phyloP scores from a whole-genome alignment of 331 rosid species.

The Acacia pycnantha region DNA sequence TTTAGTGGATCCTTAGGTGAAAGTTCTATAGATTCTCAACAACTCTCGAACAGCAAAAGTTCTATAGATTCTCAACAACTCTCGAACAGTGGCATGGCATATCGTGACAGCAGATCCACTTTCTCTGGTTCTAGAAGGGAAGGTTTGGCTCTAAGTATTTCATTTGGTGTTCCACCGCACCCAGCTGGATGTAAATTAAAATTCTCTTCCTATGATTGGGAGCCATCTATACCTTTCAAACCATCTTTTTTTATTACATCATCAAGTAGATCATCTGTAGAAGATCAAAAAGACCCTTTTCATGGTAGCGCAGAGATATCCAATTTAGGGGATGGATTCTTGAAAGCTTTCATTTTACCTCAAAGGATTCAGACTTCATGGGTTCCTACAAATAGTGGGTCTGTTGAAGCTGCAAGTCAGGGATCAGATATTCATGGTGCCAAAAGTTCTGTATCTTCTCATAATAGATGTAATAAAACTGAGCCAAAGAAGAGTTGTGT shows the following conservation, averaged over 20 bases:
- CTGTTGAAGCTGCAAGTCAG: slow-evolving; percentile 30
- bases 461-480: slow-evolving; percentile 35
- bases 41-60: slow-evolving; percentile 25
- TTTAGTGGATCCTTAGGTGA: slow-evolving; percentile 31
- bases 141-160: slow-evolving; percentile 18
- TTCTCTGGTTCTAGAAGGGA: slow-evolving; percentile 36
- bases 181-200: slow-evolving; percentile 31
- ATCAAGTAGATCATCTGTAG: slow-evolving; percentile 27
- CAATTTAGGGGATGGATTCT: slow-evolving; percentile 33
- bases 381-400: slow-evolving; percentile 24
- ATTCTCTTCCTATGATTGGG: slow-evolving; percentile 51
- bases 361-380: slow-evolving; percentile 29
- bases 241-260: slow-evolving; percentile 55
- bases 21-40: slow-evolving; percentile 29
- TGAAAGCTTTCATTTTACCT: slow-evolving; percentile 29
- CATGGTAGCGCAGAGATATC: slow-evolving; percentile 46
- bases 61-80: slow-evolving; percentile 31
- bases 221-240: slow-evolving; percentile 60
- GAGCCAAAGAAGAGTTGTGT: slow-evolving; percentile 24
- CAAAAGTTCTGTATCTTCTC: slow-evolving; percentile 53
- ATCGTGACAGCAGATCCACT: slow-evolving; percentile 29
- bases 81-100: slow-evolving; percentile 22
- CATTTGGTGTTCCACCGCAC: slow-evolving; percentile 17
- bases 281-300: slow-evolving; percentile 48
- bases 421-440: slow-evolving; percentile 40